A percentile compares a stretch with the other conserved stretches of the same genome.
phyloP scores from a whole-genome alignment of 2,329 filamentous ascomycete species.

The Fusarium bactridioides region DNA sequence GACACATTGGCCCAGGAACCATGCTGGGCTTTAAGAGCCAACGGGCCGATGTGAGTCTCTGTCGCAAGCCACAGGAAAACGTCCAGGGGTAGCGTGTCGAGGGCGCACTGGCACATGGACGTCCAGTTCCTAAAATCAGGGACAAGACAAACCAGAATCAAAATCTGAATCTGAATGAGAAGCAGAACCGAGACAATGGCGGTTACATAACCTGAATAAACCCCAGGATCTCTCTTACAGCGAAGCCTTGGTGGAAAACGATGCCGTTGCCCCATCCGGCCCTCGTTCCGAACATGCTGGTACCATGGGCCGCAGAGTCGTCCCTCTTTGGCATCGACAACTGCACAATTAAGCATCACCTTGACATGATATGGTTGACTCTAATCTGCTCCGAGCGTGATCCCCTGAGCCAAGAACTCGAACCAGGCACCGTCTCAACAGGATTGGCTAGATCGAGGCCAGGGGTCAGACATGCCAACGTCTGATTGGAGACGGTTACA shows the following conservation, averaged over 20 bases:
- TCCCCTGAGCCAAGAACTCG: constrained; percentile 25
- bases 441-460: constrained; percentile 34
- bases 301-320: constrained; percentile 2
- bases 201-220: not conserved
- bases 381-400: constrained; percentile 31
- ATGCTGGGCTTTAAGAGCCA: constrained; percentile 12
- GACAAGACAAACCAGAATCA: constrained; percentile 3
- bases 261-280: constrained; percentile 27
- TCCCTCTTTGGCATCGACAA: constrained; percentile 5
- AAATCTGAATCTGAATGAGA: constrained; percentile 10
- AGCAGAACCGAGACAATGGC: constrained; percentile 20
- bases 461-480: constrained; percentile 32
- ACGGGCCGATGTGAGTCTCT: constrained; percentile 15
- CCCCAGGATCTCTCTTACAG: constrained; percentile 3
- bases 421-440: constrained; percentile 22
- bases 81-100: constrained; percentile 13
- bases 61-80: constrained; percentile 22
- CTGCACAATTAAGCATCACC: constrained; percentile 22
- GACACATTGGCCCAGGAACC: constrained; percentile 39
- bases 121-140: constrained; percentile 7
- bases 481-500: constrained; percentile 41
- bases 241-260: not conserved
- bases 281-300: constrained; percentile 26
- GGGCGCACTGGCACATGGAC: not conserved
- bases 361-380: constrained; percentile 24